Base-by-base conservation (phyloP, 495 filamentous ascomycete genomes). In the Massariosphaeria phaeospora region DNA sequence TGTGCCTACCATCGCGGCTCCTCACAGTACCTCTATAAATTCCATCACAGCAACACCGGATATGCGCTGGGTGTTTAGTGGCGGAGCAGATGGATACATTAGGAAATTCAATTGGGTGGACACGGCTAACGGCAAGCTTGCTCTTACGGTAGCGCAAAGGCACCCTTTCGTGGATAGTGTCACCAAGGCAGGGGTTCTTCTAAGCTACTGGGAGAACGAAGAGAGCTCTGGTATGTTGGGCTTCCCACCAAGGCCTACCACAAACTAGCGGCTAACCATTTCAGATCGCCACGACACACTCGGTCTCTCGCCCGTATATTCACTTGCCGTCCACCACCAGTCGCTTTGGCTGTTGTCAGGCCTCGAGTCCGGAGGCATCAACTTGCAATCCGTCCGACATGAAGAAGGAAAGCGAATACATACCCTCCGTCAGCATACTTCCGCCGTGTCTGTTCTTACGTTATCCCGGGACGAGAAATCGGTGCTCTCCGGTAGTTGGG, bases 151-250 rank as follows among this genome's bases (percentile, higher is more conserved):
- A 7, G 93, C 93, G 34, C 93, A 99, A 72, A 74, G 86, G 43
- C 93, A 99, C 71, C 93, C 94, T 0, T 99, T 97, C 61, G 93
- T 99, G 29, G 93, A 99, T 65, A 95, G 87, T 57, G 93, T 99
- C 13, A 85, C 88, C 33, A 97, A 96, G 68, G 90, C 90, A 11
- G 93, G 91, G 1, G 82, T 95, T 13, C 70, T 96, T 46, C 81
- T 95, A 79, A 93, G 84, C 63, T 98, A 97, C 67, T 99, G 94
- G 93, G 94, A 94, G 66, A 97, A 96, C 66, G 82, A 86, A 56
- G 80, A 77, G 25, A 40, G 62, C 10, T 55, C 64, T 38, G 69
- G 50, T 55, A 52, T 25, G 39, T 41, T 24, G n/a, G n/a, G n/a
- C n/a, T n/a, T n/a, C n/a, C n/a, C n/a, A n/a, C n/a, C n/a, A n/a